A percentile compares a stretch with the other conserved stretches of the same genome.
These are phyloP conservation scores for Jasminum sambac DNA, from an alignment of 257 asterid species.

Conservation along the genomic window DNA sequence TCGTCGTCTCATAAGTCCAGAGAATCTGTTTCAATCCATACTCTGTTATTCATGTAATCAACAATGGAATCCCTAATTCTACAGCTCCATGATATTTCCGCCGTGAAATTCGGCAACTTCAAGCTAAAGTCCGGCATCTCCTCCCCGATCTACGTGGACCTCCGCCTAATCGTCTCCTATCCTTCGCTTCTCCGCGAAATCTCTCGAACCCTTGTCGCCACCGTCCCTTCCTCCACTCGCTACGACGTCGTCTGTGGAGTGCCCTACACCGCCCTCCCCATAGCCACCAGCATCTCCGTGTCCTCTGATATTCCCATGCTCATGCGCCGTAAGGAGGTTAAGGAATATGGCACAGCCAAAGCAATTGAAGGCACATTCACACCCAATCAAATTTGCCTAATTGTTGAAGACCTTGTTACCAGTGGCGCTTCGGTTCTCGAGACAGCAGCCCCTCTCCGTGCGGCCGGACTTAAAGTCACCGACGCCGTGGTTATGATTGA, in stretches of 20 bases:
- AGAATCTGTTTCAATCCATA: not conserved
- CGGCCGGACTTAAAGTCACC: conserved; percentile 74
- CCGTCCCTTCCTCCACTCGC: conserved; percentile 56
- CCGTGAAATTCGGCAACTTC: conserved; percentile 94
- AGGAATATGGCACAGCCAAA: conserved; percentile 87
- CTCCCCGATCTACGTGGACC: conserved; percentile 96
- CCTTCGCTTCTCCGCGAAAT: conserved; percentile 77
- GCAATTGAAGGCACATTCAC: conserved; percentile 79
- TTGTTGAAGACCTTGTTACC: conserved; percentile 91
- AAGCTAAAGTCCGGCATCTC: conserved; percentile 92
- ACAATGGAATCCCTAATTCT: conserved; percentile 74
- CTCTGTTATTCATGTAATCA: conserved; percentile 4
- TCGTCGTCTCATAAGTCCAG: too few species aligned
- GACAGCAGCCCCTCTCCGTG: conserved; percentile 85
- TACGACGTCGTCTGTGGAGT: conserved; percentile 92
- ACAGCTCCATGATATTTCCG: conserved; percentile 87
- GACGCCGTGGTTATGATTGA: conserved; percentile 97
- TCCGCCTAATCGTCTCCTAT: conserved; percentile 86
- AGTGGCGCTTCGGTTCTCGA: conserved; percentile 94
- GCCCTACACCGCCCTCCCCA: conserved; percentile 95
- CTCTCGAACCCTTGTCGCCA: conserved; percentile 57
- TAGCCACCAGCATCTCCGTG: conserved; percentile 80
- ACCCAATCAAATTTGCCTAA: conserved; percentile 57
- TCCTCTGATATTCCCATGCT: conserved; percentile 69
- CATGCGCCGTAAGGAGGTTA: conserved; percentile 95